phyloP scores from a whole-genome alignment of 179 eudicot genomes.

The Silene coronaria region DNA sequence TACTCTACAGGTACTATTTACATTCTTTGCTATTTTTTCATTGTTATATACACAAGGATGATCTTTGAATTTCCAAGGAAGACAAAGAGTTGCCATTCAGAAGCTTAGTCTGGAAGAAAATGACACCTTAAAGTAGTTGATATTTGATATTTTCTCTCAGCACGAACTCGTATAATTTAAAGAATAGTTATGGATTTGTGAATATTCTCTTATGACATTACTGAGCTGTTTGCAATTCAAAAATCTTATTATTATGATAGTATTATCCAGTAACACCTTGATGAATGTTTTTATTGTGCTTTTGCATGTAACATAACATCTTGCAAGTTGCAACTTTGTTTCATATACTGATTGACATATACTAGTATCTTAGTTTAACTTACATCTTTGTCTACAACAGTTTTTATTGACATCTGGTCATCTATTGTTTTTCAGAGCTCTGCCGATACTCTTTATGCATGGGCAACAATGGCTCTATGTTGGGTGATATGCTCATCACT shows the following conservation, averaged over 20 bases:
- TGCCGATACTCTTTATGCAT: slow-evolving; percentile 54
- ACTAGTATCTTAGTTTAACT: background rate
- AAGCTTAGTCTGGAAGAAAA: background rate
- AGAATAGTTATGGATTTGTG: background rate
- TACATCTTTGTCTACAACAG: background rate
- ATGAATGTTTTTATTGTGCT: background rate
- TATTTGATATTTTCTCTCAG: background rate
- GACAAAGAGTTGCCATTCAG: background rate
- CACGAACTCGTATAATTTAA: background rate
- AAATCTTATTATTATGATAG: background rate
- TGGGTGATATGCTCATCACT: slow-evolving; percentile 34
- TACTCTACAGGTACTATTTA: slow-evolving; percentile 52
- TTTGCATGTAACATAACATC: background rate
- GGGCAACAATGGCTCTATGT: slow-evolving; percentile 43
- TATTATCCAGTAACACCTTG: background rate
- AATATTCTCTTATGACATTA: background rate
- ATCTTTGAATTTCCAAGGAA: background rate
- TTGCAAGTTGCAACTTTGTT: background rate
- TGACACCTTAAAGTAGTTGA: background rate
- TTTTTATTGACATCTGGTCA: slow-evolving; percentile 1
- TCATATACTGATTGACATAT: slow-evolving; percentile 2
- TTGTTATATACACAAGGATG: too few species aligned
- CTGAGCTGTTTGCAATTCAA: background rate
- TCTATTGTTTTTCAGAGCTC: slow-evolving; percentile 54
- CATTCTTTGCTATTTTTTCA: background rate